phyloP scores from a whole-genome alignment of 768 basidiomycete genomes.

The Clitopilus passeckerianus region DNA sequence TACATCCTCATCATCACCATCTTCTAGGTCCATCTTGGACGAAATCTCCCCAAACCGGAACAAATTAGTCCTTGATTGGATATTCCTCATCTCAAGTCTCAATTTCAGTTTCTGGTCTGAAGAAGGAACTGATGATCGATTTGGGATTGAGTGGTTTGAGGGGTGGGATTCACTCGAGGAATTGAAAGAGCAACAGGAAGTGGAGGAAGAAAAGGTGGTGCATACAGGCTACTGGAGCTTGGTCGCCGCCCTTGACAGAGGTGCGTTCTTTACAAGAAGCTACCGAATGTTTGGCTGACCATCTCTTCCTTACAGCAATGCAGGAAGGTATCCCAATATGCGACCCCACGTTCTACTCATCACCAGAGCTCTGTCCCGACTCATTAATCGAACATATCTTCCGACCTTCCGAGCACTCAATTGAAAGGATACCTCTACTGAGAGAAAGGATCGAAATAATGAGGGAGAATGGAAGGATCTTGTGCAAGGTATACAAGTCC shows the following conservation, averaged over 20 bases:
- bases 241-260: conserved; percentile 78
- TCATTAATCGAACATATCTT: conserved; percentile 66
- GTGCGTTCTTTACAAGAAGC: conserved; percentile 28
- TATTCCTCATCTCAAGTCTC: conserved; percentile 80
- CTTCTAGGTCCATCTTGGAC: background rate
- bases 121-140: conserved; percentile 55
- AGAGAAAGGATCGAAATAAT: conserved; percentile 69
- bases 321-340: conserved; percentile 76
- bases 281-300: too few species aligned
- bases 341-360: conserved; percentile 74
- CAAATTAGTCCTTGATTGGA: conserved; percentile 69
- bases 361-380: conserved; percentile 66
- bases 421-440: conserved; percentile 67
- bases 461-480: conserved; percentile 69
- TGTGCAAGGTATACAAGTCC: conserved; percentile 55
- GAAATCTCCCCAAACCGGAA: conserved; percentile 21
- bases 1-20: background rate
- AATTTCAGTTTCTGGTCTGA: conserved; percentile 93
- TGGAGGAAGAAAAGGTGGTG: conserved; percentile 25
- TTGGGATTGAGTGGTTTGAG: conserved; percentile 73
- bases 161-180: conserved; percentile 54
- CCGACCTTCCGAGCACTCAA: conserved; percentile 48
- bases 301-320: conserved; percentile 38
- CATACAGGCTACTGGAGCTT: conserved; percentile 84
- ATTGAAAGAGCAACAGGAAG: conserved; percentile 14